Evolutionary conservation across 2,329 filamentous ascomycete genomes (phyloP).

Genomic region (Parascedosporium putredinis): DNA sequence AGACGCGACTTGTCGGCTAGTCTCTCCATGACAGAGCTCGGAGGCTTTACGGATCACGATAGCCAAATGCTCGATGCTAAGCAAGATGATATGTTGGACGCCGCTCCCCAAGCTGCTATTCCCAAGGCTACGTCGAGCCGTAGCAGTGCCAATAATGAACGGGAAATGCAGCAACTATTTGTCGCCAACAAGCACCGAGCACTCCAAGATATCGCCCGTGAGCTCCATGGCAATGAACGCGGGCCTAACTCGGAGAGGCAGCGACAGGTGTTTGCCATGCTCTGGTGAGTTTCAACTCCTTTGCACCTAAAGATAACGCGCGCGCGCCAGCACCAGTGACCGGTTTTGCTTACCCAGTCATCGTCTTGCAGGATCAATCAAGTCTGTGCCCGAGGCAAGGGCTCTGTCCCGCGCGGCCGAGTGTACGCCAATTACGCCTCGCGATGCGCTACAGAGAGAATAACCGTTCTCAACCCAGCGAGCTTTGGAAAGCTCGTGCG

Average conservation of each 20-base stretch:
- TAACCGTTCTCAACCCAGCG: slow-evolving; percentile 89
- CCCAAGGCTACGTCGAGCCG: slow-evolving; percentile 43
- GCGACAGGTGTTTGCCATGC: slow-evolving; percentile 79
- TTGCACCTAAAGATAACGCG: no score
- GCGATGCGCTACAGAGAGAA: slow-evolving; percentile 82
- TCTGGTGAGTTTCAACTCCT: slow-evolving; percentile 51
- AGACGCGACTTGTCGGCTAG: slow-evolving; percentile 3
- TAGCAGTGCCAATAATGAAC: slow-evolving; percentile 66
- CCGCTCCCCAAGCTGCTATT: slow-evolving; percentile 31
- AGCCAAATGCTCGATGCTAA: slow-evolving; percentile 51
- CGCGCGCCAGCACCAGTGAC: no score
- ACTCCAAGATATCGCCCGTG: slow-evolving; percentile 61
- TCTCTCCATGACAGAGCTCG: slow-evolving; percentile 5
- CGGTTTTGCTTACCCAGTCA: neutral
- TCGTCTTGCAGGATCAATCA: slow-evolving; percentile 53
- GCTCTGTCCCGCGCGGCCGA: slow-evolving; percentile 80
- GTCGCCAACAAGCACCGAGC: slow-evolving; percentile 56
- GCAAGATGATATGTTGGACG: slow-evolving; percentile 45
- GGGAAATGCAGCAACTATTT: slow-evolving; percentile 69
- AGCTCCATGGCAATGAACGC: slow-evolving; percentile 69
- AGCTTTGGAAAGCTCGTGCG: slow-evolving; percentile 96
- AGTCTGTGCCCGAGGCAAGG: slow-evolving; percentile 63
- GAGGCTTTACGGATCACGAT: slow-evolving; percentile 23
- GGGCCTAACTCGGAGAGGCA: slow-evolving; percentile 74
- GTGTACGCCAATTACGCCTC: slow-evolving; percentile 95